Evolutionary conservation across 176 grass and related monocot species (phyloP).

Genomic region (Triticum aestivum): DNA sequence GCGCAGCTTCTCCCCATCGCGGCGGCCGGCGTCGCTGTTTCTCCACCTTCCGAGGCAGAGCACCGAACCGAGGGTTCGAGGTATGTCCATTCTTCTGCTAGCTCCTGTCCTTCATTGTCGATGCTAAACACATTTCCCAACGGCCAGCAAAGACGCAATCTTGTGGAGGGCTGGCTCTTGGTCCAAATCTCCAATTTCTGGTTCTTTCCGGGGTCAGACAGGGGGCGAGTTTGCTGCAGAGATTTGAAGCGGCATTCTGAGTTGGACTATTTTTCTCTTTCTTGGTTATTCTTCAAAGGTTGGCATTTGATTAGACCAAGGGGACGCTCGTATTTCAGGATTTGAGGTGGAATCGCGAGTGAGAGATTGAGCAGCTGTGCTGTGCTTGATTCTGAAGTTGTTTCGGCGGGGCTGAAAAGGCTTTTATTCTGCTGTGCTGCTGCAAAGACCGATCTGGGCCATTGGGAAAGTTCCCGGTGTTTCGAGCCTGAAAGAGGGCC

Average conservation of each 20-base stretch:
- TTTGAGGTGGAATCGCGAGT: conserved; percentile 16
- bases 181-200: background rate
- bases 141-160: too few species aligned
- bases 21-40: too few species aligned
- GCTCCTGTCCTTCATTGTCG: too few species aligned
- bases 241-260: conserved; percentile 37
- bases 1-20: too few species aligned
- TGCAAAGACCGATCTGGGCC: conserved; percentile 24
- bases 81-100: too few species aligned
- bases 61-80: too few species aligned
- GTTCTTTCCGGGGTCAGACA: conserved; percentile 2
- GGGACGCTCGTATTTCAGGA: background rate
- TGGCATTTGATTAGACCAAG: background rate
- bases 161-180: too few species aligned
- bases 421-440: background rate
- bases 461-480: background rate
- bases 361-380: background rate
- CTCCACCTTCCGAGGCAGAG: too few species aligned
- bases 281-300: background rate
- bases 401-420: background rate
- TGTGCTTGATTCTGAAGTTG: conserved; percentile 1
- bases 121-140: too few species aligned
- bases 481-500: conserved; percentile 23
- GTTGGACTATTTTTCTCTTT: background rate
- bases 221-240: background rate